phyloP scores from a whole-genome alignment of 1,139 yeast species.

The Kurtzmaniella quercitrusa region DNA sequence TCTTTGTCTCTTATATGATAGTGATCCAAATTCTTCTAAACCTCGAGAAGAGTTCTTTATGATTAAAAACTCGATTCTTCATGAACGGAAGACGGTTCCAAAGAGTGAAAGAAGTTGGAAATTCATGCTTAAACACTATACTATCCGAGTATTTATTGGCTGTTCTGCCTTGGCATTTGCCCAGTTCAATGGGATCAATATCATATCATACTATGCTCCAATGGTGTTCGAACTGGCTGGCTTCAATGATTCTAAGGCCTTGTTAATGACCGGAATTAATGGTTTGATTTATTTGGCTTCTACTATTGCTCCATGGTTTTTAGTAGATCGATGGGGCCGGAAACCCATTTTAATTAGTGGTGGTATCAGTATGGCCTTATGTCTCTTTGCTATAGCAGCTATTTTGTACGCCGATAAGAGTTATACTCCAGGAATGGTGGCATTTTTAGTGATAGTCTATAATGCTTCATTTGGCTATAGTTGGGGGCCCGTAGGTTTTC shows the following conservation, averaged over 20 bases:
- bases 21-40: constrained; percentile 41
- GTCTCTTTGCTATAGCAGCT: constrained; percentile 37
- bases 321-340: constrained; percentile 53
- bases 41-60: constrained; percentile 56
- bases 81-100: constrained; percentile 40
- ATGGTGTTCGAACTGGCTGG: constrained; percentile 53
- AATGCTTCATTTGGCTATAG: constrained; percentile 53
- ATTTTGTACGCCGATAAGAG: constrained; percentile 33
- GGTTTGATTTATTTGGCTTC: constrained; percentile 43
- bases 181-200: constrained; percentile 54
- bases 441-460: constrained; percentile 44
- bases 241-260: constrained; percentile 44
- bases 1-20: constrained; percentile 69
- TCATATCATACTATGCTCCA: constrained; percentile 53
- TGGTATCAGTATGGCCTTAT: constrained; percentile 43
- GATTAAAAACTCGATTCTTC: constrained; percentile 74
- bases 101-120: constrained; percentile 42
- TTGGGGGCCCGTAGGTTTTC: constrained; percentile 57
- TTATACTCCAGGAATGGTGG: constrained; percentile 44
- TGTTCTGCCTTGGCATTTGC: constrained; percentile 52
- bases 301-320: constrained; percentile 52
- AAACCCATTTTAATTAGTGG: constrained; percentile 49
- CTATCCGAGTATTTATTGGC: constrained; percentile 40
- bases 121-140: constrained; percentile 36
- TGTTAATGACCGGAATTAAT: constrained; percentile 52